These are phyloP conservation scores for Nicotiana undulata DNA, from an alignment of 257 asterid genomes.

Conservation along the genomic window DNA sequence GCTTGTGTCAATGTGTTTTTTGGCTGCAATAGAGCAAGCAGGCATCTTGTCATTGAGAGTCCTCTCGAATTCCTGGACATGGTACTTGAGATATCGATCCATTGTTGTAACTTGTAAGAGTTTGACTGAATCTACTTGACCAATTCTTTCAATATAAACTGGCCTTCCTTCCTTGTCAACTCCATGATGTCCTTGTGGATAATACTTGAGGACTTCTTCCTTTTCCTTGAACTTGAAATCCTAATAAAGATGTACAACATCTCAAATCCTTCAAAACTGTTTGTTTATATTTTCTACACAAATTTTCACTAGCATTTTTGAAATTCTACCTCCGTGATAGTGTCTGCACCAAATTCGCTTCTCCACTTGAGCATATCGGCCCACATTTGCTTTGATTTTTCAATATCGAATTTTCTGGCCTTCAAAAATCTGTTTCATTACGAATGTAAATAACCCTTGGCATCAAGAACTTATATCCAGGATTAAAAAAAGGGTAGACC, in stretches of 20 bases:
- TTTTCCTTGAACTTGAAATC: constrained; percentile 76
- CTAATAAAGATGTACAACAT: constrained; percentile 14
- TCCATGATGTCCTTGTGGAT: constrained; percentile 96
- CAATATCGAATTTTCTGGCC: constrained; percentile 85
- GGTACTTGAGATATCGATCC: constrained; percentile 85
- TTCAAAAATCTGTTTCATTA: constrained; percentile 54
- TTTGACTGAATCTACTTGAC: constrained; percentile 82
- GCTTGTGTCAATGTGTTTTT: constrained; percentile 85
- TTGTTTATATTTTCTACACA: background rate
- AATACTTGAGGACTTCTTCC: constrained; percentile 73
- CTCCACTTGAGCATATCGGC: constrained; percentile 94
- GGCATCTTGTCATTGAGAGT: constrained; percentile 76
- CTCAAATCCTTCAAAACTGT: background rate
- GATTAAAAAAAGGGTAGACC: no score
- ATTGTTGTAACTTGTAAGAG: constrained; percentile 78
- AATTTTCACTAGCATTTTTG: background rate
- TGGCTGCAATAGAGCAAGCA: constrained; percentile 84
- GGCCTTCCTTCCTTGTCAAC: constrained; percentile 93
- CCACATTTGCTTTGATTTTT: constrained; percentile 97
- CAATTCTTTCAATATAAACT: constrained; percentile 75
- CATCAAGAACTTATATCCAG: background rate
- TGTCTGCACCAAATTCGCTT: constrained; percentile 78
- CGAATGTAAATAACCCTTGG: background rate
- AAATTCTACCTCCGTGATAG: constrained; percentile 60
- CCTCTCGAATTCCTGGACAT: constrained; percentile 92